Percentiles rank a stretch among this genome's conserved stretches.
phyloP scores from a whole-genome alignment of 2,329 filamentous ascomycete genomes.

The Passalora sequoiae region DNA sequence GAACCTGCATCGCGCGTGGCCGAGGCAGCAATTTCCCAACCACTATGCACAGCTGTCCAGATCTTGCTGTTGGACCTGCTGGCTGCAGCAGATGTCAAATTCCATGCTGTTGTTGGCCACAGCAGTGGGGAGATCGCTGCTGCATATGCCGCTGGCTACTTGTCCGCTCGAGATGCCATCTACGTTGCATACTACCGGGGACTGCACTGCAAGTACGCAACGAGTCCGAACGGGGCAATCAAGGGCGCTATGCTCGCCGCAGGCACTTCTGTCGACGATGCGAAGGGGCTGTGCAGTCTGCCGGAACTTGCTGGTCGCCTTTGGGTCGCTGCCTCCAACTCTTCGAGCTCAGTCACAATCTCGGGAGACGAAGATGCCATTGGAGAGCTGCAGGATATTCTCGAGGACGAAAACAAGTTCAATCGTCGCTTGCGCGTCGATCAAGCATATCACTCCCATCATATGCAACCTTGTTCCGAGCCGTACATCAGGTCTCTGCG shows the following conservation, averaged over 20 bases:
- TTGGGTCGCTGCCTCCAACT: conserved; percentile 34
- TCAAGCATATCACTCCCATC: conserved; percentile 44
- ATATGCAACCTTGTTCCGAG: conserved; percentile 22
- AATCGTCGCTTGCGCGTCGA: conserved; percentile 39
- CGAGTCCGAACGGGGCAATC: conserved; percentile 2
- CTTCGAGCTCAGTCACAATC: conserved; percentile 41
- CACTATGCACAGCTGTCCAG: conserved; percentile 53
- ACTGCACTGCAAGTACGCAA: conserved; percentile 12
- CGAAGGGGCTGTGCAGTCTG: conserved; percentile 5
- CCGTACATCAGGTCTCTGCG: conserved; percentile 6
- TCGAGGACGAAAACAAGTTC: conserved; percentile 38
- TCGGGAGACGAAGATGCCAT: conserved; percentile 42
- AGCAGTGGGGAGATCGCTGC: conserved; percentile 34
- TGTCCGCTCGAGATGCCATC: conserved; percentile 21
- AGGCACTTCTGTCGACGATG: conserved; percentile 8
- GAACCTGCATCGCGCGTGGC: conserved; percentile 27
- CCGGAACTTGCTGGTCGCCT: conserved; percentile 9
- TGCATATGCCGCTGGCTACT: conserved; percentile 28
- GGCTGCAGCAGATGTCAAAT: conserved; percentile 18
- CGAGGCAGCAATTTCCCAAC: conserved; percentile 44
- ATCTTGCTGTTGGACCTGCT: conserved; percentile 46
- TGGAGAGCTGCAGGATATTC: conserved; percentile 24
- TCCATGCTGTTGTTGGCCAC: conserved; percentile 31
- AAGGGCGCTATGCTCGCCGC: conserved; percentile 17
- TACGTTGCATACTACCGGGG: conserved; percentile 26